Percentiles rank a stretch among this genome's conserved stretches.
Conservation (phyloP, 768 basidiomycete species). For the Mycena galopus region DNA sequence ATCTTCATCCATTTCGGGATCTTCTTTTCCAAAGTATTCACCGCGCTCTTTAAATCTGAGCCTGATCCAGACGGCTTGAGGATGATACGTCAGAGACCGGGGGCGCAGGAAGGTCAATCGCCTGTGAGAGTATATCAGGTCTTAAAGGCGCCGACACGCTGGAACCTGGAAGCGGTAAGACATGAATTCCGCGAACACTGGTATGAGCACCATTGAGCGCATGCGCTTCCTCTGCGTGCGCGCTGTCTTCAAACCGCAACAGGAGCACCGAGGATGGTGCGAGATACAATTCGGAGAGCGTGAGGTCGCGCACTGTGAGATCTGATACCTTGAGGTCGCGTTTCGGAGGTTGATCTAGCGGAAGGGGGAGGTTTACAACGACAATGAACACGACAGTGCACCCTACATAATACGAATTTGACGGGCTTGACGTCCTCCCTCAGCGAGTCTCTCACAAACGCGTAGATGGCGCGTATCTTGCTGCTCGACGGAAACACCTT, state of each 20-base stretch:
- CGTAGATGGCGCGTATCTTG: constrained; percentile 87
- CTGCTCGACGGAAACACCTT: constrained; percentile 80
- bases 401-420: constrained; percentile 89
- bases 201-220: constrained; percentile 69
- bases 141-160: constrained; percentile 75
- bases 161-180: constrained; percentile 56
- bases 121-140: constrained; percentile 65
- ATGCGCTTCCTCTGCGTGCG: constrained; percentile 27
- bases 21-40: constrained; percentile 60
- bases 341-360: constrained; percentile 87
- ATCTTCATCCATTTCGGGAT: constrained; percentile 86
- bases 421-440: constrained; percentile 81
- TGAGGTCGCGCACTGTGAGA: constrained; percentile 74
- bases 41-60: background rate
- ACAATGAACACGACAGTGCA: background rate
- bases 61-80: constrained; percentile 3
- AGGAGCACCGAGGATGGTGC: constrained; percentile 86
- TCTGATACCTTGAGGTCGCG: constrained; percentile 89
- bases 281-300: constrained; percentile 77
- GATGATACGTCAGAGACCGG: constrained; percentile 44
- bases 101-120: constrained; percentile 77
- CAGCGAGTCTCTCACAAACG: constrained; percentile 81
- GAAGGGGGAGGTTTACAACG: background rate
- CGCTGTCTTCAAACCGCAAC: constrained; percentile 79
- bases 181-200: background rate